Evolutionary conservation across 768 basidiomycete species (phyloP).

Genomic region (Hygrophoropsis aurantiaca): DNA sequence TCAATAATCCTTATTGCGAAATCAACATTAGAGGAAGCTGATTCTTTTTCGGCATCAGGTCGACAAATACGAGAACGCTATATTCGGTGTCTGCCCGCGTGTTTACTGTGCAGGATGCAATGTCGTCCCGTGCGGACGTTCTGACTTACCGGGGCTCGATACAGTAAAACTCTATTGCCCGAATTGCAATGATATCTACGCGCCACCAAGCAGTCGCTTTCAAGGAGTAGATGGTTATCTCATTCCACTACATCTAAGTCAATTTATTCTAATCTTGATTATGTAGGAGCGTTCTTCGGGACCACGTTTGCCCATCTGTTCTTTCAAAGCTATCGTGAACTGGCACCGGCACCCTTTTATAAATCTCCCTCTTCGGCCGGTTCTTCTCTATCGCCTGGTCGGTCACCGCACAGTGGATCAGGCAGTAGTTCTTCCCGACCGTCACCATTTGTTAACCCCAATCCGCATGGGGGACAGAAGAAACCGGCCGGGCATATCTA

Average conservation of each 20-base stretch:
- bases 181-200: constrained; percentile 96
- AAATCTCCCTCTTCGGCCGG: constrained; percentile 59
- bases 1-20: constrained; percentile 31
- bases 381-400: constrained; percentile 54
- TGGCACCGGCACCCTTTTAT: constrained; percentile 93
- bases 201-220: constrained; percentile 92
- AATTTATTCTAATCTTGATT: constrained; percentile 16
- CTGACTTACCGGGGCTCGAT: constrained; percentile 93
- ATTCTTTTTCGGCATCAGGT: constrained; percentile 49
- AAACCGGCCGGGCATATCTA: constrained; percentile 86
- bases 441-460: constrained; percentile 79
- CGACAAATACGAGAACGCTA: constrained; percentile 90
- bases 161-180: constrained; percentile 98
- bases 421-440: constrained; percentile 48
- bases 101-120: constrained; percentile 89
- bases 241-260: constrained; percentile 7
- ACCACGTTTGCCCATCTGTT: constrained; percentile 98
- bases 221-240: constrained; percentile 92
- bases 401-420: constrained; percentile 52
- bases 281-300: constrained; percentile 94
- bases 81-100: constrained; percentile 93
- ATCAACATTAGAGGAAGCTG: constrained; percentile 11
- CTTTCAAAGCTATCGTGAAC: constrained; percentile 96
- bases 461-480: constrained; percentile 87
- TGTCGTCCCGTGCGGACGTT: constrained; percentile 93